Base-by-base conservation (phyloP, 208 protist genomes). In the Leishmania turanica region DNA sequence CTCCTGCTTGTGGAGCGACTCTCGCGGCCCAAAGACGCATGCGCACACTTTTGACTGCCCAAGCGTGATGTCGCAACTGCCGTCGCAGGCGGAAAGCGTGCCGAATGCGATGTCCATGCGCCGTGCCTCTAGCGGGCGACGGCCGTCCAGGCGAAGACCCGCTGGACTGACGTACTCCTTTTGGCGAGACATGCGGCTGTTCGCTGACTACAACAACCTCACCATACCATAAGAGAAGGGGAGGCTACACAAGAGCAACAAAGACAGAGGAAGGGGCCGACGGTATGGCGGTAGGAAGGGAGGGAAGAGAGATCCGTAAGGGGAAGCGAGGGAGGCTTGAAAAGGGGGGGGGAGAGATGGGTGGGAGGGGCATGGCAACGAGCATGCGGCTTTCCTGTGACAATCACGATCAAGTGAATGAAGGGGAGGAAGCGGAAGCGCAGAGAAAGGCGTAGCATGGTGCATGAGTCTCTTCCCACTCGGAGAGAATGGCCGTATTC, bases 161-260 rank as follows among this genome's bases (percentile, higher is more conserved):
- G 93, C 93, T 15, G 93, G 85, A 73, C 90, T 96, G 13, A 97
- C 89, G 83, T 96, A 97, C 74, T 98, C 92, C 80, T 92, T 94
- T 77, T 87, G 89, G 68, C 92, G 92, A 49, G 76, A 79, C 76
- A 79, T 79, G 21, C 11, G 31, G 11, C 56, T 47, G 51, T 45
- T 62, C 31, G 51, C 34, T 54, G 8, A 73, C 24, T 53, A 42
- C 40, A 73, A 9, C 13, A 24, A 73, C 42, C 17, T 54, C 17
- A 27, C 40, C 21, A 9, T 42, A 71, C 0, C 40, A 13, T 3
- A 27, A 19, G 37, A 8, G 6, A 71, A 71, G 65, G 40, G 21
- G 0, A 49, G 0, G 45, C 0, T 8, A 19, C 15, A 17, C n/a
- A 34, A 11, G 65, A 40, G 62, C 9, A 62, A 62, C 56, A 21